Evolutionary conservation across 768 basidiomycete genomes (phyloP).

Genomic region (Infundibulicybe gibba): DNA sequence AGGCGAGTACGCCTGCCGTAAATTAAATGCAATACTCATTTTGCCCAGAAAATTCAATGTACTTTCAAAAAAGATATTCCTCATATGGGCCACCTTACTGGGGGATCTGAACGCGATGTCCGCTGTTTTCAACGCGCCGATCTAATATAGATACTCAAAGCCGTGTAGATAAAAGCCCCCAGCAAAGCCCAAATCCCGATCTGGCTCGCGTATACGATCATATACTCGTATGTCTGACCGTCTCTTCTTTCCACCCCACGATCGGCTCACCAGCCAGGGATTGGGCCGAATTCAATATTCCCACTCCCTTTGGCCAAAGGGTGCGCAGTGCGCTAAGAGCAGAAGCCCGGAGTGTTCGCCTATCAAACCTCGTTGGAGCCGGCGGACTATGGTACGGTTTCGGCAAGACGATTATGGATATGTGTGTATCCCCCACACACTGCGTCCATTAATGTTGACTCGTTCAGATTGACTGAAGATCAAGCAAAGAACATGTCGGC

Average conservation of each 20-base stretch:
- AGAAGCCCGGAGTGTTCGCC: constrained; percentile 79
- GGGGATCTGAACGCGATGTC: constrained; percentile 82
- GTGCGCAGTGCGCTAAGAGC: constrained; percentile 88
- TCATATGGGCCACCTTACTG: constrained; percentile 86
- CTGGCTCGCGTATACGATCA: constrained; percentile 87
- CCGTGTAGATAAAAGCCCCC: constrained; percentile 63
- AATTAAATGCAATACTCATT: background rate
- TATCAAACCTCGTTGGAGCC: constrained; percentile 80
- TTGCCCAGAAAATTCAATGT: constrained; percentile 81
- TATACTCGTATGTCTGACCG: constrained; percentile 58
- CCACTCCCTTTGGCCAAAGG: constrained; percentile 67
- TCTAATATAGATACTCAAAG: background rate
- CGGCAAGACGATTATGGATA: constrained; percentile 79
- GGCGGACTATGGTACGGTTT: constrained; percentile 93
- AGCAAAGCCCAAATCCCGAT: constrained; percentile 83
- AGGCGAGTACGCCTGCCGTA: constrained; percentile 37
- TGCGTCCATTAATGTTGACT: constrained; percentile 1
- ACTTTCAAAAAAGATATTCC: constrained; percentile 85
- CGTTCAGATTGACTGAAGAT: constrained; percentile 66
- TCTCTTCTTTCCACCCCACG: background rate
- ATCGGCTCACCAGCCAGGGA: constrained; percentile 39
- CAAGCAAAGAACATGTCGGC: constrained; percentile 70
- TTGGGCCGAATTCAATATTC: constrained; percentile 88
- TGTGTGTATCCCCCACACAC: constrained; percentile 40
- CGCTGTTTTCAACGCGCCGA: constrained; percentile 18